Base-by-base conservation (phyloP, 2,329 filamentous ascomycete species). In the Penicillium rolfsii region DNA sequence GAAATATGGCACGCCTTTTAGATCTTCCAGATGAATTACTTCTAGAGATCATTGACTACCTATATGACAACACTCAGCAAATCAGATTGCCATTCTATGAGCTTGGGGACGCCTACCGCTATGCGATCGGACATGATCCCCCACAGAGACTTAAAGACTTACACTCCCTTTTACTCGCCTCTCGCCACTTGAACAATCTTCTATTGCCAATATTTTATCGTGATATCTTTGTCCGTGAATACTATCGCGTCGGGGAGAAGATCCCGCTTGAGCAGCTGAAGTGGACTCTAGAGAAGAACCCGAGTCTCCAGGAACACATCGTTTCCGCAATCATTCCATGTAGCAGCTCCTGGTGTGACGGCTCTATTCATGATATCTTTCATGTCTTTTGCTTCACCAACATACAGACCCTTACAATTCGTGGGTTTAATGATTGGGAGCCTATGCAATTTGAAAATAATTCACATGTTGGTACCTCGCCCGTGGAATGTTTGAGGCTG, bases 1-100 rank as follows among this genome's bases (percentile, higher is more conserved):
- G 28, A 30, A 30, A 2, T 12, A 64, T 62, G 59, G 19, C 57
- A 33, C 4, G 26, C 6, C 55, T 64, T 6, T 24, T 52, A 12
- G 59, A 62, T 30, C 59, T 64, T 58, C 62, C 62, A 7, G 12
- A 36, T 26, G 62, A 62, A 24, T 1, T 64, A 8, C 52, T 64
- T 40, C 33, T 64, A 3, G 12, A 12, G 3, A 60, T 64, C 14
- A 9, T 43, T 22, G 26, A 57, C 36, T 62, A 59, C 43, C 19
- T 64, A 38, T 49, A 59, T 62, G 22, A 22, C 38, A n/a, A 12
- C 24, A 52, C 16, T 8, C 35, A 52, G 14, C 22, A 52, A 9
- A 5, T 5, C 12, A 8, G 19, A 19, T 41, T 64, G 49, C 16
- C 26, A 33, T 59, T 57, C 49, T 52, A 52, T 45, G 19, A 48